Percentiles rank a stretch among this genome's conserved stretches.
Conservation (phyloP, 1,284 basidiomycete species). For the Butyriboletus appendiculatus region DNA sequence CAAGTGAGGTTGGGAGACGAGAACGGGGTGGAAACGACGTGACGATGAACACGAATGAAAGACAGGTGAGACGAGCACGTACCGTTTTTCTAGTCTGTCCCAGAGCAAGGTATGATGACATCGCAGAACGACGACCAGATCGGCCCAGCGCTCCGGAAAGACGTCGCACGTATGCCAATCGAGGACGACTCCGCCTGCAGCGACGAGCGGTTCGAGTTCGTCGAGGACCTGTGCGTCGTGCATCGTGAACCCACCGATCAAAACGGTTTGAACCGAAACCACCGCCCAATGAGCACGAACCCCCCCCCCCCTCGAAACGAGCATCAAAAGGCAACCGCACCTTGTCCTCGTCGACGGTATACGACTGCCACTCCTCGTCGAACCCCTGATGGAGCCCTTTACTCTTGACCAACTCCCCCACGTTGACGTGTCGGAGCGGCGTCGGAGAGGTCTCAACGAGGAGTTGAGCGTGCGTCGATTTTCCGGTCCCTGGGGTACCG, state of each 20-base stretch:
- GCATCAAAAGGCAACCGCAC: constrained; percentile 40
- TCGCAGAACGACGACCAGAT: constrained; percentile 93
- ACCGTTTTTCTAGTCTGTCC: constrained; percentile 93
- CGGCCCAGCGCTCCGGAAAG: constrained; percentile 96
- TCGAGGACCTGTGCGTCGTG: constrained; percentile 67
- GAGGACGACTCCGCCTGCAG: constrained; percentile 80
- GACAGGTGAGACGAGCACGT: constrained; percentile 29
- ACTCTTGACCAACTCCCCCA: constrained; percentile 89
- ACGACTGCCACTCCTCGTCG: constrained; percentile 94
- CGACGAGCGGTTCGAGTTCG: constrained; percentile 76
- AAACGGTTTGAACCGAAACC: too few relatives aligned
- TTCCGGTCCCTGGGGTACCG: constrained; percentile 86
- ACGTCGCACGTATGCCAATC: constrained; percentile 98
- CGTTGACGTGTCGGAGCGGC: constrained; percentile 81
- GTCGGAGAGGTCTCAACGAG: constrained; percentile 68
- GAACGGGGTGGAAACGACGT: background rate
- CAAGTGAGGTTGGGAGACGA: background rate
- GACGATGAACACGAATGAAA: too few relatives aligned
- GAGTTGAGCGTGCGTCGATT: constrained; percentile 88
- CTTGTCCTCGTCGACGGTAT: constrained; percentile 95
- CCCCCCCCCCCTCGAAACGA: too few relatives aligned
- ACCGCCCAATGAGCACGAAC: too few relatives aligned
- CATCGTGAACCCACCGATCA: too few relatives aligned
- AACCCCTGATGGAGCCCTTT: constrained; percentile 82
- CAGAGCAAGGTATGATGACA: constrained; percentile 92